A percentile compares a stretch with the other conserved stretches of the same genome.
These are phyloP conservation scores for Fusarium humuli DNA, from an alignment of 2,329 filamentous ascomycete species.

Conservation along the genomic window DNA sequence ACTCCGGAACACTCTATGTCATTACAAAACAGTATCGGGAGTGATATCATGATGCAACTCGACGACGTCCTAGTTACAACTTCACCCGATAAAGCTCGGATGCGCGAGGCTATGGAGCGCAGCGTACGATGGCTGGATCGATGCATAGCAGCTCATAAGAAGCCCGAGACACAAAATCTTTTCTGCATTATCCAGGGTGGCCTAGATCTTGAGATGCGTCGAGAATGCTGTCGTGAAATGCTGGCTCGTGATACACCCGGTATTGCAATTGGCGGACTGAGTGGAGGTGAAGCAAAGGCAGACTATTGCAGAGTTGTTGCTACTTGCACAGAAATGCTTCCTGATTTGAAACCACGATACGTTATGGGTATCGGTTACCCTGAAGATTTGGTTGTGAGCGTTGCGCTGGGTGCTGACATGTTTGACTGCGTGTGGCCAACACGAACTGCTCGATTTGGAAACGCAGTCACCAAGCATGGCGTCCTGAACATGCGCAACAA, in stretches of 20 bases:
- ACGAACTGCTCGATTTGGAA: conserved; percentile 93
- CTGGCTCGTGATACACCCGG: conserved; percentile 90
- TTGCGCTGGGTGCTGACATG: conserved; percentile 97
- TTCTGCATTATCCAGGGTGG: conserved; percentile 99
- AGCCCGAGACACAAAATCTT: conserved; percentile 86
- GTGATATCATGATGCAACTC: conserved; percentile 99
- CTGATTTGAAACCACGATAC: conserved; percentile 94
- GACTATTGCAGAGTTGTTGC: conserved; percentile 92
- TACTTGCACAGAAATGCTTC: conserved; percentile 85
- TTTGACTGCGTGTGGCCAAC: conserved; percentile 99
- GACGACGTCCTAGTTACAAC: conserved; percentile 98
- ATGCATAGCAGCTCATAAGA: conserved; percentile 89
- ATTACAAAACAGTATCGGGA: conserved; percentile 96
- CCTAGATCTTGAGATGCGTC: conserved; percentile 85
- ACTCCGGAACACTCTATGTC: conserved; percentile 97
- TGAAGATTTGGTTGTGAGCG: conserved; percentile 92
- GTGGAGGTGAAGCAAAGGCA: conserved; percentile 92
- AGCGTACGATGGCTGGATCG: conserved; percentile 96
- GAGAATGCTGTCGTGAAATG: conserved; percentile 88
- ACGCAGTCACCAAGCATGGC: conserved; percentile 85
- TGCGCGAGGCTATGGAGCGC: conserved; percentile 94
- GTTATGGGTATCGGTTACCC: conserved; percentile 99
- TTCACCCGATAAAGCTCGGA: conserved; percentile 86
- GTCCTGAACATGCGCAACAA: conserved; percentile 87
- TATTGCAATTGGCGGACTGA: conserved; percentile 94